phyloP scores from a whole-genome alignment of 2,329 filamentous ascomycete species.

The Diaporthe ampelina region DNA sequence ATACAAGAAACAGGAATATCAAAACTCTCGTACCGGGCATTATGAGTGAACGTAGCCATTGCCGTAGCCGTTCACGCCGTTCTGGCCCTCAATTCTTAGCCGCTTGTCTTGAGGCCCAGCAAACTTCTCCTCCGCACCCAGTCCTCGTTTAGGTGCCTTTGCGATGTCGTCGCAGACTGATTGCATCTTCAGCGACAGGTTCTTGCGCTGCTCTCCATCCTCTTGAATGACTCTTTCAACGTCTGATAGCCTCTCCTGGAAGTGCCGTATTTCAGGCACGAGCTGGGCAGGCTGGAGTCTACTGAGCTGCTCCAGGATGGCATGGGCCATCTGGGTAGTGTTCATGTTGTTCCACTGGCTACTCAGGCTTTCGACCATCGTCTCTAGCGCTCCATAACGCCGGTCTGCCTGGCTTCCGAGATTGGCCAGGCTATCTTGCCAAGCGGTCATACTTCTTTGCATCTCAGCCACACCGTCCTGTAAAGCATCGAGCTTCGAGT shows the following conservation, averaged over 20 bases:
- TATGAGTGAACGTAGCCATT: slow-evolving; percentile 20
- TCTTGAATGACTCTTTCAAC: slow-evolving; percentile 25
- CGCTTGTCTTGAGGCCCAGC: slow-evolving; percentile 19
- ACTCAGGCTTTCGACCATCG: slow-evolving; percentile 33
- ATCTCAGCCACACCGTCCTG: slow-evolving; percentile 1
- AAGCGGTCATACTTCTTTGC: not conserved
- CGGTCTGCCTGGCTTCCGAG: not conserved
- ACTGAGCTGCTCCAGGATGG: slow-evolving; percentile 38
- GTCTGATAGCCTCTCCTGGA: slow-evolving; percentile 32
- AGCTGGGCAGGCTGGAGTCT: slow-evolving; percentile 13
- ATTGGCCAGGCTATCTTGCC: not conserved
- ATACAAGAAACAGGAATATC: not conserved
- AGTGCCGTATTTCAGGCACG: slow-evolving; percentile 30
- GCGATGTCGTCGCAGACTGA: not conserved
- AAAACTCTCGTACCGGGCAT: not conserved
- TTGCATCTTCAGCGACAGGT: not conserved
- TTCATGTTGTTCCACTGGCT: slow-evolving; percentile 38
- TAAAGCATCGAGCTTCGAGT: not conserved
- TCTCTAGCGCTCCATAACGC: slow-evolving; percentile 25
- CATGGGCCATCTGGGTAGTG: slow-evolving; percentile 33
- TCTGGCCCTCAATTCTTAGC: slow-evolving; percentile 27
- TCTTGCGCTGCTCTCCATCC: not conserved
- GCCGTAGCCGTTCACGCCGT: slow-evolving; percentile 25
- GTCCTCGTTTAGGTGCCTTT: slow-evolving; percentile 8
- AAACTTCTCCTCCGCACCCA: slow-evolving; percentile 2